Evolutionary conservation across 1,139 yeast genomes (phyloP), one percentile per base, ranked within the genome.

Genomic region (Debaryomyces sp.): DNA sequence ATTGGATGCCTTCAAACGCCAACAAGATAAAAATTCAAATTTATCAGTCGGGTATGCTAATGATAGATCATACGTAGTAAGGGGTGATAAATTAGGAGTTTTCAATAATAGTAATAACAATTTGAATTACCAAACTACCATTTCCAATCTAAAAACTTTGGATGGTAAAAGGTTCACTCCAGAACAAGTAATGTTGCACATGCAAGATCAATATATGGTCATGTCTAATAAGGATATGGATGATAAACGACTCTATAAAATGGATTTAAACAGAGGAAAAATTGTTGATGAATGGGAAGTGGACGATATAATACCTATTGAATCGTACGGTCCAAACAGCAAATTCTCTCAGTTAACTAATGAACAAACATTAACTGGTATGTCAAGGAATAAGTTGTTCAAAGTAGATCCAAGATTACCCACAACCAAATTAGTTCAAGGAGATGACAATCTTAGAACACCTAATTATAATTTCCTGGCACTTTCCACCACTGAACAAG

Each of bases 241-340:
- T 41, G 60, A 60, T 43, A 57, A 53, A 32, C 75, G 73, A 32
- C 66, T 90, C 43, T 89, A 78, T 67, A 80, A 82, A 56, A 80
- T 90, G 90, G 97, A 90, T 68, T 68, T 91, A 49, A 88, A 80
- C 58, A 78, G 84, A 49, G 97, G 97, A 6, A 75, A 84, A 59
- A 78, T 91, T 46, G 87, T 91, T 23, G 96, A 90, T 59, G 95
- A 89, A 63, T 90, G 96, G 96, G 69, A 76, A 35, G 71, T 80
- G 9, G 75, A 76, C 33, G 55, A 61, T 29, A 60, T 66, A 17
- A 64, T 78, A 6, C 73, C 85, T 22, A 71, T 84, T 24, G 78
- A 75, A 18, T 75, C 81, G 32, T 86, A 82, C 63, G 88, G 86
- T 2, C 92, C 96, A 6, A 74, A 82, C 15, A 68, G 78, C 49